Base-by-base conservation (phyloP, 192 early-diverging fungal genomes). In the Umbelopsis sp. region DNA sequence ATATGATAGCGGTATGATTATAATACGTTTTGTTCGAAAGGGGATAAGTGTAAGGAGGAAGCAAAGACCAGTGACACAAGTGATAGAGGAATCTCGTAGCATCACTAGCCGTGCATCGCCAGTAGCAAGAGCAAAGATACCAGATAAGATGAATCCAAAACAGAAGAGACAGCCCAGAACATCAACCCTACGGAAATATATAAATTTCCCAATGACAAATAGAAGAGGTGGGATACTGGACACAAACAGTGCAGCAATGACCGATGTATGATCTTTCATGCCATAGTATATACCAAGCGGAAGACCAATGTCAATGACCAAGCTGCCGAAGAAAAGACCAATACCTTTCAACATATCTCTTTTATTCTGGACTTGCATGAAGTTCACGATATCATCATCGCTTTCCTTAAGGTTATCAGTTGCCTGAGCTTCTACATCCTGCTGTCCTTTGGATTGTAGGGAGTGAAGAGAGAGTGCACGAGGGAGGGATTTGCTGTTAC, bases 181-280 rank as follows among this genome's bases (percentile, higher is more conserved):
- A 75, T 82, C 80, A 2, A 82, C 29, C 54, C 29, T 70, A 44
- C 68, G 54, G 17, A 68, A 43, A 34, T 53, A 4, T 12, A 76
- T 25, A 29, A 79, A 72, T 32, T 70, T 76, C 22, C 38, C 9
- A 24, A 81, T 52, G 41, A 75, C 71, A 26, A 25, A 43, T 17
- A 83, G 25, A 14, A 76, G 38, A 44, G 82, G 79, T 51, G 82
- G 82, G 21, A 80, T 67, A 65, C 82, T 71, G 41, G 82, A 83
- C 47, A 83, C 54, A 24, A 81, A 1, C 36, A 83, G 66, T 3
- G 82, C 82, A 10, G 62, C 59, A 29, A 83, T 4, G 32, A 56
- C 11, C 17, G 62, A 51, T 2, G 74, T 65, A 53, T 72, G 68
- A 3, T 31, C 66, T 43, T 71, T 74, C n/a, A 83, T 66, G 9